Percentiles rank a stretch among this genome's conserved stretches.
These are phyloP conservation scores for Paraurostyla sp. DNA, from an alignment of 73 alveolate species.

Conservation along the genomic window DNA sequence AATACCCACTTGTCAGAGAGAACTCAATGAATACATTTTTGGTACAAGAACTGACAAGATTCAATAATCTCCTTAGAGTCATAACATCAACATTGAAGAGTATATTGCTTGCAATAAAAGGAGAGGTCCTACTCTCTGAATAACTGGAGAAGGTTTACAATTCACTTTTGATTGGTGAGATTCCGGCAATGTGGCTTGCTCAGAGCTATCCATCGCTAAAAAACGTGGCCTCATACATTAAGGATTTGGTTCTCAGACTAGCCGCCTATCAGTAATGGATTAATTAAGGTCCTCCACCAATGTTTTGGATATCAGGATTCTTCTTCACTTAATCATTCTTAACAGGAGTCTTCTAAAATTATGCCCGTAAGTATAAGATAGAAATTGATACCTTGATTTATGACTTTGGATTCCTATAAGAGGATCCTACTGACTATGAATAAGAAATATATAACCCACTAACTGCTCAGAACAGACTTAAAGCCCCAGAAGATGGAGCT, in stretches of 20 bases:
- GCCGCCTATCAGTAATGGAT: conserved; percentile 88
- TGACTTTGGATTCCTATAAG: conserved; percentile 87
- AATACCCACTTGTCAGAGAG: conserved; percentile 91
- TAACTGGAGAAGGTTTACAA: conserved; percentile 89
- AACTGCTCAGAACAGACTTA: conserved; percentile 77
- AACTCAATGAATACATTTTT: conserved; percentile 95
- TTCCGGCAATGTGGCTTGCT: conserved; percentile 91
- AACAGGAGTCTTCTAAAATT: conserved; percentile 91
- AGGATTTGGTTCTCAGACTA: conserved; percentile 87
- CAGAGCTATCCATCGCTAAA: conserved; percentile 88
- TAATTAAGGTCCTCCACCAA: conserved; percentile 86
- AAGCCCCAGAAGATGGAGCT: conserved; percentile 95
- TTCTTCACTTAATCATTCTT: conserved; percentile 94
- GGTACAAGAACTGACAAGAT: conserved; percentile 92
- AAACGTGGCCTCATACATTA: conserved; percentile 90
- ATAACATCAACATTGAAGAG: conserved; percentile 87
- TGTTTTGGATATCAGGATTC: conserved; percentile 94
- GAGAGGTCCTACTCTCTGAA: conserved; percentile 92
- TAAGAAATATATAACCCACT: conserved; percentile 68
- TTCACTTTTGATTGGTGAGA: conserved; percentile 86
- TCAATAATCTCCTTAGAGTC: conserved; percentile 85
- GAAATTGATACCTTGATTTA: conserved; percentile 95
- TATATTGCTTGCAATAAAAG: conserved; percentile 88
- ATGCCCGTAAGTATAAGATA: conserved; percentile 90
- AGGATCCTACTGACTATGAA: conserved; percentile 78